Conservation (phyloP, 179 eudicot species). For the Heliamphora pulchella region DNA sequence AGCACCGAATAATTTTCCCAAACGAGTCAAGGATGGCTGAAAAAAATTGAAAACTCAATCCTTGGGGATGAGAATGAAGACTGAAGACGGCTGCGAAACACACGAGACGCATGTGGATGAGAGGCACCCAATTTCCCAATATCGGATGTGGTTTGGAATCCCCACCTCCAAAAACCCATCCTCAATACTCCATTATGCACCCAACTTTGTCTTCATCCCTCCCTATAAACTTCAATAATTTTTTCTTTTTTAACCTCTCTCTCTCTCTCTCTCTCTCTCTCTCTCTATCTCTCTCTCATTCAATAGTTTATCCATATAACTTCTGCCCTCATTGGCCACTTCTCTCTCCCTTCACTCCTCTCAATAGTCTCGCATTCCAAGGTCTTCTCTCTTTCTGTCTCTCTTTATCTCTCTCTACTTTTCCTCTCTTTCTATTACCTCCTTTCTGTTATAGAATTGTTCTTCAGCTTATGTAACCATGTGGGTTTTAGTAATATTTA, state of each 20-base stretch:
- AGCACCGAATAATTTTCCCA: no score
- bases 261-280: neutral
- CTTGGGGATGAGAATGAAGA: no score
- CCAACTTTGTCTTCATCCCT: conserved; percentile 22
- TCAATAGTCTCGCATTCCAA: conserved; percentile 9
- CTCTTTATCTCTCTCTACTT: neutral
- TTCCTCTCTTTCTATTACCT: neutral
- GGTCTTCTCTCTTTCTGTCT: conserved; percentile 17
- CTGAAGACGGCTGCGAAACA: no score
- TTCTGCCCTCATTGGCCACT: conserved; percentile 8
- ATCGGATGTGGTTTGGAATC: conserved; percentile 9
- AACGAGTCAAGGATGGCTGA: no score
- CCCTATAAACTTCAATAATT: neutral
- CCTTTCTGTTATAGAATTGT: neutral
- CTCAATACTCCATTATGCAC: conserved; percentile 2
- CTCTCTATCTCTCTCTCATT: neutral
- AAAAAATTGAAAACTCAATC: no score
- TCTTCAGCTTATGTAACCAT: neutral
- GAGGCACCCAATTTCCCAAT: no score
- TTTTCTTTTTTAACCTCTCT: neutral
- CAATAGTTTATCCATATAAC: conserved; percentile 5
- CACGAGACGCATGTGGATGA: no score
- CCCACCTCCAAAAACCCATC: conserved; percentile 18
- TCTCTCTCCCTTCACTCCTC: conserved; percentile 13
- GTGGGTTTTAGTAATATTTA: neutral